phyloP scores from a whole-genome alignment of 768 basidiomycete species.

The Tylopilus sp. region DNA sequence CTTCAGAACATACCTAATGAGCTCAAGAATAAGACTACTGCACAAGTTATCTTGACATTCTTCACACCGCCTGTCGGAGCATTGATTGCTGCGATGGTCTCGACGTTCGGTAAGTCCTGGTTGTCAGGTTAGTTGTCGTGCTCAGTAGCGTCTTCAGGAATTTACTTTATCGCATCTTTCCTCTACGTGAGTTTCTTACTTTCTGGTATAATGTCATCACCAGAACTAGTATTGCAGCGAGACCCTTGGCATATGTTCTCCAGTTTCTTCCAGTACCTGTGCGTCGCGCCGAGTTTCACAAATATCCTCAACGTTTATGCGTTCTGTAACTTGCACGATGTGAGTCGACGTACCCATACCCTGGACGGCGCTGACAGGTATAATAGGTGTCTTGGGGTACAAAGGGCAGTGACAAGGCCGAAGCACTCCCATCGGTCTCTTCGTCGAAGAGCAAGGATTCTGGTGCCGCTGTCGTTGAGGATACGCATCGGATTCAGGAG shows the following conservation, averaged over 20 bases:
- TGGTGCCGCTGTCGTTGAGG: constrained; percentile 79
- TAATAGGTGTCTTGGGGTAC: constrained; percentile 87
- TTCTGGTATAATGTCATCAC: neutral
- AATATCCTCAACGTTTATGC: constrained; percentile 97
- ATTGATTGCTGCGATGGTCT: constrained; percentile 81
- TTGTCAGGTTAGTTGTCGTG: neutral
- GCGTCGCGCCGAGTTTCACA: constrained; percentile 88
- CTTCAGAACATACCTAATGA: constrained; percentile 50
- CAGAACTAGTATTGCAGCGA: constrained; percentile 45
- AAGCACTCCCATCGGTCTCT: constrained; percentile 83
- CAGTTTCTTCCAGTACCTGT: constrained; percentile 88
- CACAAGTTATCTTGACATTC: constrained; percentile 53
- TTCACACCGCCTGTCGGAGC: constrained; percentile 76
- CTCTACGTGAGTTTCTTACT: constrained; percentile 62
- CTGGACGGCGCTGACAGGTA: neutral
- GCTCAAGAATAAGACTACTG: constrained; percentile 46
- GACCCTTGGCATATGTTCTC: constrained; percentile 99
- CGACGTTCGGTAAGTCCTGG: constrained; percentile 67
- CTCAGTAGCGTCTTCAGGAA: constrained; percentile 40
- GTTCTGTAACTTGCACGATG: constrained; percentile 95
- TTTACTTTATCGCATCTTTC: constrained; percentile 81
- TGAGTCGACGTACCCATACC: constrained; percentile 30
- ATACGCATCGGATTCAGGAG: constrained; percentile 75
- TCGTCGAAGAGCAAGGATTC: constrained; percentile 78
- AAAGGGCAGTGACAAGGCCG: constrained; percentile 92